phyloP scores from a whole-genome alignment of 805 yeast genomes.

The Teunomyces gatunensis region DNA sequence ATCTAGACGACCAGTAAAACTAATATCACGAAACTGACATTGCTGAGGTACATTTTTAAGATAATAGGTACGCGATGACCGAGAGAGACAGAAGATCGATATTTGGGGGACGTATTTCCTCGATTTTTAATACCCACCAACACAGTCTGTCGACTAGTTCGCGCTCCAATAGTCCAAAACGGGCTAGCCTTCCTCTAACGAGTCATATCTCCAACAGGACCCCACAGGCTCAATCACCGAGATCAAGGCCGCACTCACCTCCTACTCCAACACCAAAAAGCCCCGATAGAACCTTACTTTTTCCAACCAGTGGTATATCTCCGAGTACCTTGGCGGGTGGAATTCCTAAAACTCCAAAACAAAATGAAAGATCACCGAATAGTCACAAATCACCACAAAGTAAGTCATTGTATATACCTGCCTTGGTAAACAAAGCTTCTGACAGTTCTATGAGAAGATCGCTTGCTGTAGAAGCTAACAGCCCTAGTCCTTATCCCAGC shows the following conservation, averaged over 20 bases:
- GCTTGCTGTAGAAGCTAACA: not conserved
- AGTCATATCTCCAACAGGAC: not conserved
- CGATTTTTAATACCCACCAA: constrained; percentile 23
- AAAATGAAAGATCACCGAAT: not conserved
- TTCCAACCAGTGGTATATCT: not conserved
- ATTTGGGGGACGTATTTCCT: constrained; percentile 30
- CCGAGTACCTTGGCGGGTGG: not conserved
- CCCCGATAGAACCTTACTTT: not conserved
- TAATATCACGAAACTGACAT: not conserved
- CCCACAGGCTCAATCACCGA: not conserved
- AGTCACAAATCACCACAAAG: not conserved
- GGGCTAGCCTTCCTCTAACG: not conserved
- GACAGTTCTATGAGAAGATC: not conserved
- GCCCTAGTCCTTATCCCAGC: not conserved
- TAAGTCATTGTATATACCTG: not conserved
- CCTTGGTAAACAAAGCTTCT: constrained; percentile 1
- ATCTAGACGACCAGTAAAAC: not conserved
- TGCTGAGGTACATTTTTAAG: not conserved
- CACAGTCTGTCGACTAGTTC: not conserved
- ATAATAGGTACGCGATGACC: not conserved
- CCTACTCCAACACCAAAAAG: not conserved
- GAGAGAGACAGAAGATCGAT: constrained; percentile 16
- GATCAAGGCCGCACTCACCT: not conserved
- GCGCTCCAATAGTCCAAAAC: not conserved
- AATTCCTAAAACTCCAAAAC: not conserved